Evolutionary conservation across 2,329 filamentous ascomycete genomes (phyloP), one percentile per base, ranked within the genome.

Genomic region (Penicillium brevicompactum): DNA sequence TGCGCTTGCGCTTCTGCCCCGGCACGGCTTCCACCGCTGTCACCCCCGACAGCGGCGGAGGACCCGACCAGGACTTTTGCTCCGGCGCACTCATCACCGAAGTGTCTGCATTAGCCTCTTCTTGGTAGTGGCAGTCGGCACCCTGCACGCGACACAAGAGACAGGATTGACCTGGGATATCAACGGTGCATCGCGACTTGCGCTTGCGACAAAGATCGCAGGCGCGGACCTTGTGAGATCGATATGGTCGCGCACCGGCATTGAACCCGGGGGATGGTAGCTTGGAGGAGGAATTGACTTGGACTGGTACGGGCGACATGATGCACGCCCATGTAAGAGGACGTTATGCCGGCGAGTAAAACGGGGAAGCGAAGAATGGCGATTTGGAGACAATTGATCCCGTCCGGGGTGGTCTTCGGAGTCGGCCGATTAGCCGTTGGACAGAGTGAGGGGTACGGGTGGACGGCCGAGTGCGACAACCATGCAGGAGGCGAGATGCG

Each of bases 171-270:
- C 80, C 77, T 4, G 78, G 76, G 13, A 80, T 71, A 62, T 85
- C 83, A 27, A 84, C 79, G 16, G 83, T 84, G 66, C 85, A 87
- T 60, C 85, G 78, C 2, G 83, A 84, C 67, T 87, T 87, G 56
- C 85, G 79, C 56, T 80, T 80, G 50, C 85, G 78, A 64, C 85
- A 87, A 13, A 83, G 74, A 49, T 83, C 73, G 70, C 85, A 87
- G 8, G 84, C 84, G 47, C 84, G 83, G 38, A 82, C 80, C 57
- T 84, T 79, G 70, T 87, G 84, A 7, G 84, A 87, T 56, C 84
- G 76, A 65, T 87, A 87, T 3, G 84, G 84, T 43, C 84, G 77
- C 48, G 76, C 70, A 14, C 74, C 74, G 45, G 74, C 71, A 55
- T 75, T 76, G 58, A 77, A 71, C 18, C 70, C 67, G 45, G 70